Conservation (phyloP, 495 filamentous ascomycete species). For the Cercophora newfieldiana region DNA sequence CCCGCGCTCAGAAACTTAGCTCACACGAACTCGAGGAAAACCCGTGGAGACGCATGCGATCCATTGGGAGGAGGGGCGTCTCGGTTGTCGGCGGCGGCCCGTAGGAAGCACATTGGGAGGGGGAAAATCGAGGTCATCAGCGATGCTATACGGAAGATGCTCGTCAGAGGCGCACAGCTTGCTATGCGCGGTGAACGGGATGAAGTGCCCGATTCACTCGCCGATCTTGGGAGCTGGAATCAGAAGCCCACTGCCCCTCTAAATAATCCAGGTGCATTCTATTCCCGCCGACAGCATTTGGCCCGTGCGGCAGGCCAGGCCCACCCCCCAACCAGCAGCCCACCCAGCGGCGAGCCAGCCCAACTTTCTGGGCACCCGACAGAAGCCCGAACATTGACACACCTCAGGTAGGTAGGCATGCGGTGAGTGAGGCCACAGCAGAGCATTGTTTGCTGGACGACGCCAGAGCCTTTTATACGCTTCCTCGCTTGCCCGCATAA, state of each 20-base stretch:
- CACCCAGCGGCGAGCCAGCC: background rate
- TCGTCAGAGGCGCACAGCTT: background rate
- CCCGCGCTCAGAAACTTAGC: slow-evolving; percentile 20
- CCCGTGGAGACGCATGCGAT: slow-evolving; percentile 26
- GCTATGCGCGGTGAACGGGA: background rate
- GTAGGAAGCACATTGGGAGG: slow-evolving; percentile 34
- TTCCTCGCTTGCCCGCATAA: background rate
- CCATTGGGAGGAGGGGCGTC: slow-evolving; percentile 34
- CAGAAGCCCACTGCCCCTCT: background rate
- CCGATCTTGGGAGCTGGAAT: background rate
- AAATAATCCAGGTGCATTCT: background rate
- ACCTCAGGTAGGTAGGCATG: background rate
- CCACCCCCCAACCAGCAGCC: background rate
- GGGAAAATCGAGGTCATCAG: background rate
- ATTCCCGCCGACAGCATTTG: background rate
- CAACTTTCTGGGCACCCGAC: background rate
- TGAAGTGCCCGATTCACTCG: background rate
- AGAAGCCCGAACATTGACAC: background rate
- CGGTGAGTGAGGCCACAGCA: background rate
- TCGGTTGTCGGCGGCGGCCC: slow-evolving; percentile 29
- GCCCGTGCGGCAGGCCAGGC: background rate
- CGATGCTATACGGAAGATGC: background rate
- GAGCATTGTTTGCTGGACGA: background rate
- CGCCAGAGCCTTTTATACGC: background rate
- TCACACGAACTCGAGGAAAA: slow-evolving; percentile 28